A percentile compares a stretch with the other conserved stretches of the same genome.
phyloP scores from a whole-genome alignment of 768 basidiomycete genomes.

The Rhizopogon roseolus region DNA sequence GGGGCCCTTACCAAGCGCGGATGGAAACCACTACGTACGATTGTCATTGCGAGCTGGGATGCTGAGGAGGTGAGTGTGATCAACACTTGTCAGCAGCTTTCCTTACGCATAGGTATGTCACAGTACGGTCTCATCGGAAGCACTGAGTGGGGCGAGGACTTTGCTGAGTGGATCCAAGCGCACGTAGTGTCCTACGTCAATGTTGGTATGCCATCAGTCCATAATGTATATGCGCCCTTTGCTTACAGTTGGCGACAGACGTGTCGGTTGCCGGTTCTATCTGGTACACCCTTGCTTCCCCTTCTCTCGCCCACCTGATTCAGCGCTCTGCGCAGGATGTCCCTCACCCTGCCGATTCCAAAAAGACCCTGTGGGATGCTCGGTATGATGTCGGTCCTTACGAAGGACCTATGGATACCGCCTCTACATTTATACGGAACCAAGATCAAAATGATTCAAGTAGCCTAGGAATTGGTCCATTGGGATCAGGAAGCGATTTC shows the following conservation, averaged over 20 bases:
- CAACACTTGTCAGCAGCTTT: not conserved
- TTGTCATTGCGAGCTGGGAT: conserved; percentile 79
- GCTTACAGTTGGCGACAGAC: conserved; percentile 29
- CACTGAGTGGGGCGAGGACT: conserved; percentile 95
- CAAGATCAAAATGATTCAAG: conserved; percentile 28
- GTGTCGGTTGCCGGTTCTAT: conserved; percentile 51
- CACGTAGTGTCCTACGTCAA: conserved; percentile 88
- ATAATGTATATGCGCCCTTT: conserved; percentile 1
- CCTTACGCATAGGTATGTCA: conserved; percentile 2
- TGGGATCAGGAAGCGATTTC: no score
- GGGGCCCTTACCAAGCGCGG: conserved; percentile 46
- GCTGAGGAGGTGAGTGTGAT: conserved; percentile 51
- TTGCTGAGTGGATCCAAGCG: conserved; percentile 70
- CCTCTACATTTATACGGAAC: conserved; percentile 37
- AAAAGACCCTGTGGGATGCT: conserved; percentile 58
- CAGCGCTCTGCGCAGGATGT: conserved; percentile 48
- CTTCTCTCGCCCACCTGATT: conserved; percentile 61
- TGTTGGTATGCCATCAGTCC: conserved; percentile 38
- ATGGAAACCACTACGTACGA: conserved; percentile 70
- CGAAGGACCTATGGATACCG: conserved; percentile 35
- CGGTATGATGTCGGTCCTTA: conserved; percentile 50
- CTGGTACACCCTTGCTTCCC: conserved; percentile 49
- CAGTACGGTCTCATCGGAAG: conserved; percentile 74
- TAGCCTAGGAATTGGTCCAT: conserved; percentile 35
- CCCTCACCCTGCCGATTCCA: conserved; percentile 48